Conservation (phyloP, 331 rosid genomes). For the Malus hybrid region DNA sequence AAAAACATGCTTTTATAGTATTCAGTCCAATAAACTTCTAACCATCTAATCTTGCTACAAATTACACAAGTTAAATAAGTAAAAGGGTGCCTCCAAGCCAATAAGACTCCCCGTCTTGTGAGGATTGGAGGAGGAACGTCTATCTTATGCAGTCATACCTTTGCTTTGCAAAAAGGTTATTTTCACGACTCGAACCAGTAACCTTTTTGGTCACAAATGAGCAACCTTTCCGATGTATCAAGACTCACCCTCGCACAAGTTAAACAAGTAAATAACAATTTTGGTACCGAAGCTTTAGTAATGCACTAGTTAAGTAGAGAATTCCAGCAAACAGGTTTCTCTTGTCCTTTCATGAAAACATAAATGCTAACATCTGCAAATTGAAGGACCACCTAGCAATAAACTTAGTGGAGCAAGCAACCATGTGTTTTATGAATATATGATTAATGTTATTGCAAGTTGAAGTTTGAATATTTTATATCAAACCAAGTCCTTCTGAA, state of each 20-base stretch:
- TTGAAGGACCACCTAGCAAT: slow-evolving; percentile 18
- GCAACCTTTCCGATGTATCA: too few species aligned
- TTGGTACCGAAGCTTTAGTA: not conserved
- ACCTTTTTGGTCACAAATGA: too few species aligned
- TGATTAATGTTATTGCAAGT: too few species aligned
- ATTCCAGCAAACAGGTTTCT: not conserved
- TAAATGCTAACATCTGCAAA: slow-evolving; percentile 45
- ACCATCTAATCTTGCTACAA: not conserved
- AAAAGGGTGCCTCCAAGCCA: not conserved
- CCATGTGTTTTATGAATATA: not conserved
- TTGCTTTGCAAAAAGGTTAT: too few species aligned
- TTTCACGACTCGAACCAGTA: too few species aligned
- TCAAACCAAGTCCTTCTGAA: not conserved
- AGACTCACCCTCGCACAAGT: too few species aligned
- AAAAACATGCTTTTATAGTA: not conserved
- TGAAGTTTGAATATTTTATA: not conserved
- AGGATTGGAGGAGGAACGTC: too few species aligned
- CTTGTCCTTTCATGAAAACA: not conserved
- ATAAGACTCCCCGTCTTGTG: too few species aligned
- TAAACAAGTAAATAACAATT: not conserved
- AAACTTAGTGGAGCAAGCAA: not conserved
- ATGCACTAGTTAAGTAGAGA: not conserved
- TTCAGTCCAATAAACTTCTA: not conserved
- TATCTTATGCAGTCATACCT: accelerated
- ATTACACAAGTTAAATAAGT: not conserved